These are phyloP conservation scores for Pseudogymnoascus sp. DNA, from an alignment of 2,329 filamentous ascomycete species.

Conservation along the genomic window DNA sequence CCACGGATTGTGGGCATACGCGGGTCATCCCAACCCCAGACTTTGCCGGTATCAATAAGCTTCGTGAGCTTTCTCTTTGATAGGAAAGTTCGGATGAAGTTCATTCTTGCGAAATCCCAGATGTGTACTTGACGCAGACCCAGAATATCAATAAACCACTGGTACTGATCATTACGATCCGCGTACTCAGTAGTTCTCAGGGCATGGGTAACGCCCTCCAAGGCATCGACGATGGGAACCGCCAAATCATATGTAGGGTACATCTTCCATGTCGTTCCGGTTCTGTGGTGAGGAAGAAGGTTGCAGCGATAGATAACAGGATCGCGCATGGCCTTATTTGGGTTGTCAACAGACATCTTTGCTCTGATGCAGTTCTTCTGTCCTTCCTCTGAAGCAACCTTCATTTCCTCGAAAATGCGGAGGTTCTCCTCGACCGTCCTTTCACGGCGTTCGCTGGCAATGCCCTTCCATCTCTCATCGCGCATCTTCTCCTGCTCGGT, in stretches of 20 bases:
- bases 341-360: slow-evolving; percentile 84
- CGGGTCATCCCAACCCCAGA: slow-evolving; percentile 81
- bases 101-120: slow-evolving; percentile 79
- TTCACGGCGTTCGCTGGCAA: slow-evolving; percentile 73
- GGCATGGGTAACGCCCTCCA: slow-evolving; percentile 77
- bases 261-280: slow-evolving; percentile 71
- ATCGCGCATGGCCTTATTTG: slow-evolving; percentile 92
- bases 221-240: slow-evolving; percentile 69
- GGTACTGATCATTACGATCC: slow-evolving; percentile 77
- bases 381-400: slow-evolving; percentile 61
- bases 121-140: slow-evolving; percentile 69
- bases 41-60: slow-evolving; percentile 65
- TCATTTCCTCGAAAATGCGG: slow-evolving; percentile 88
- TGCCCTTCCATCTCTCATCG: slow-evolving; percentile 72
- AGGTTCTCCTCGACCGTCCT: slow-evolving; percentile 74
- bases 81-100: slow-evolving; percentile 73
- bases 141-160: slow-evolving; percentile 72
- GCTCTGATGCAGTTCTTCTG: slow-evolving; percentile 81
- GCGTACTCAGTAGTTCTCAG: slow-evolving; percentile 80
- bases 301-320: slow-evolving; percentile 98
- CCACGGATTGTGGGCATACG: slow-evolving; percentile 79
- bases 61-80: slow-evolving; percentile 83
- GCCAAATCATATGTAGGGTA: slow-evolving; percentile 85
- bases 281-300: slow-evolving; percentile 62
- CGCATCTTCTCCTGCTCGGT: slow-evolving; percentile 86